Evolutionary conservation across 257 asterid species (phyloP), one percentile per base, ranked within the genome.

Genomic region (Echium plantagineum): DNA sequence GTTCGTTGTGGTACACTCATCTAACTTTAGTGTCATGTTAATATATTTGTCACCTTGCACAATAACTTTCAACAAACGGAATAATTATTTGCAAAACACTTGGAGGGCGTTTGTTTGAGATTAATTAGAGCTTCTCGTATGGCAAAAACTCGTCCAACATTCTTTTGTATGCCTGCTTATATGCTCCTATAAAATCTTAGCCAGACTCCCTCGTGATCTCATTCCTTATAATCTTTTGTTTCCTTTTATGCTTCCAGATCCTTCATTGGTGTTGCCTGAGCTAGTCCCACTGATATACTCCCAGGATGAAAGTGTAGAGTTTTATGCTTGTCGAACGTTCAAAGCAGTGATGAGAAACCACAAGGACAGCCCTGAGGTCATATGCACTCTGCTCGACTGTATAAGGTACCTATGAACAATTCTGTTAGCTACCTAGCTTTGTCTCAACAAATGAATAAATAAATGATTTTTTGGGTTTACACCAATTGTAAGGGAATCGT

Each of bases 311-410:
- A 66, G 61, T 67, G 63, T 74, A 57, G 82, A 74, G 63, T 64
- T 74, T 63, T 72, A 72, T 35, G 85, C 85, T 2, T 63, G 78
- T 61, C 63, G 38, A 68, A 61, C 85, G 64, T 81, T 87, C 63
- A 35, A 75, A 47, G 80, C 85, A 59, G 72, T 90, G 80, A 74
- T 90, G 71, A 75, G 78, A 69, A 70, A 73, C 64, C 83, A 83
- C 71, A 78, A 80, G 77, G 82, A 85, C 56, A 79, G 80, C 59
- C 86, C 94, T 54, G 80, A 78, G 66, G 73, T 80, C 63, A 64
- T 87, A 79, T 83, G 90, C 77, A 58, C 76, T 80, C 83, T 90
- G 74, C 90, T 90, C 24, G 95, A 90, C 77, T 76, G 80, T 72
- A 76, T 90, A 74, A 81, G 97, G 96, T 87, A 75, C 59, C 71